phyloP scores from a whole-genome alignment of 1,284 basidiomycete species.

The Rhizoctonia solani region DNA sequence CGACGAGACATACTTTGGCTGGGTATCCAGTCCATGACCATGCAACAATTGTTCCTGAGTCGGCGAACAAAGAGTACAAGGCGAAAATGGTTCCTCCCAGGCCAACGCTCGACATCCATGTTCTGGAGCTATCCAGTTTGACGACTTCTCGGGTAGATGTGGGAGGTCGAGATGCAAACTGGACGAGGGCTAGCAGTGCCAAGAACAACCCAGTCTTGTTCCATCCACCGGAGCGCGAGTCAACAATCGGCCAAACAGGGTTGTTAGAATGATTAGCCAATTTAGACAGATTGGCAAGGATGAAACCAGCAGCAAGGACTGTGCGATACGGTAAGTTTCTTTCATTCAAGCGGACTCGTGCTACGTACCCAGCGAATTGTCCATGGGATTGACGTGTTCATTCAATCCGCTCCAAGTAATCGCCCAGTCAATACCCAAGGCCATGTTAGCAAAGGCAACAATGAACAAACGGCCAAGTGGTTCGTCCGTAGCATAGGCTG shows the following conservation, averaged over 20 bases:
- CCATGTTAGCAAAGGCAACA: conserved; percentile 60
- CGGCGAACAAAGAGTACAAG: conserved; percentile 77
- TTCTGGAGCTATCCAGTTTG: conserved; percentile 38
- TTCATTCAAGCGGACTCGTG: neutral
- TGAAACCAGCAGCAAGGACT: conserved; percentile 72
- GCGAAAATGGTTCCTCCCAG: conserved; percentile 77
- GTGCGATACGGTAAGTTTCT: conserved; percentile 2
- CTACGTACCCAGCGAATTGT: conserved; percentile 8
- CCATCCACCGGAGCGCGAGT: conserved; percentile 67
- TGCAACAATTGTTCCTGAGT: conserved; percentile 81
- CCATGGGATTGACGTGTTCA: conserved; percentile 37
- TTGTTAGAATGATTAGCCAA: conserved; percentile 81
- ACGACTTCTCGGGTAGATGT: conserved; percentile 31
- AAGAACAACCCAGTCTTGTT: conserved; percentile 68
- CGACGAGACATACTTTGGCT: conserved; percentile 44
- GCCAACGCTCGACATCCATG: conserved; percentile 61
- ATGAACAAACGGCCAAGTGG: conserved; percentile 62
- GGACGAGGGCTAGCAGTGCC: conserved; percentile 57
- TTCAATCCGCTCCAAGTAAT: conserved; percentile 58
- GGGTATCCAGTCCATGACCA: conserved; percentile 95
- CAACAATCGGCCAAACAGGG: conserved; percentile 84
- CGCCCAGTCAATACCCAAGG: conserved; percentile 56
- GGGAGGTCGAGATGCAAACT: conserved; percentile 51
- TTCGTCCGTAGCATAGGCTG: conserved; percentile 59
- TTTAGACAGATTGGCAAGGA: conserved; percentile 72